Conservation (phyloP, 176 grass and related monocot species). For the Paspalum notatum region DNA sequence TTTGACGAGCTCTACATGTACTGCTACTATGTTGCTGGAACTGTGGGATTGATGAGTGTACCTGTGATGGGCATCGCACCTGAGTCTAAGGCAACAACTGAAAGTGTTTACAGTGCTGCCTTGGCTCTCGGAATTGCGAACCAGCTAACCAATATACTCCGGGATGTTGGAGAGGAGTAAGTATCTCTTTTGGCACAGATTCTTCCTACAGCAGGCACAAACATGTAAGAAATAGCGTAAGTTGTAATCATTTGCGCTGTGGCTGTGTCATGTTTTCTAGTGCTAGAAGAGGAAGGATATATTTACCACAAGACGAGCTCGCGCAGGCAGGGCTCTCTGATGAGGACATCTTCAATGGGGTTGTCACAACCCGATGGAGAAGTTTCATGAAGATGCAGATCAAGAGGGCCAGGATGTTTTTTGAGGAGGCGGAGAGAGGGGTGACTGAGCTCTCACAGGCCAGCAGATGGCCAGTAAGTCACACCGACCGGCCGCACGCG, state of each 20-base stretch:
- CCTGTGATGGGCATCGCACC: constrained; percentile 91
- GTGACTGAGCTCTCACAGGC: constrained; percentile 84
- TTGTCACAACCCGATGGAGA: constrained; percentile 71
- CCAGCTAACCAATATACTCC: constrained; percentile 91
- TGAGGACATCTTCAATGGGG: constrained; percentile 80
- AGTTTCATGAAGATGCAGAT: constrained; percentile 93
- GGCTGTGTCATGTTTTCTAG: constrained; percentile 6
- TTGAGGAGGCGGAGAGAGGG: constrained; percentile 76
- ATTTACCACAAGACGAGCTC: constrained; percentile 86
- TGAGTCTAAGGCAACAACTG: constrained; percentile 70
- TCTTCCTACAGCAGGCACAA: background rate
- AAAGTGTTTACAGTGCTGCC: constrained; percentile 75
- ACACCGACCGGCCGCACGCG: too few relatives aligned
- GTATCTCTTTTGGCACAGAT: background rate
- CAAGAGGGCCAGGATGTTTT: constrained; percentile 89
- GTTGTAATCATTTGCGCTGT: background rate
- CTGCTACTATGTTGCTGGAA: constrained; percentile 96
- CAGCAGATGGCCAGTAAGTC: constrained; percentile 90
- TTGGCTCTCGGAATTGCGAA: constrained; percentile 82
- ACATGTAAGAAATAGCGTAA: background rate
- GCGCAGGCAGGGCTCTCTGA: constrained; percentile 72
- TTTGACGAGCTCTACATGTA: constrained; percentile 97
- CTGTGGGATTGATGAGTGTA: constrained; percentile 86
- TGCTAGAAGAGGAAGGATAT: constrained; percentile 83
- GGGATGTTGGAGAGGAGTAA: constrained; percentile 96